These are phyloP conservation scores for Xanthoceras sorbifolium DNA, from an alignment of 345 rosid genomes.

Conservation along the genomic window DNA sequence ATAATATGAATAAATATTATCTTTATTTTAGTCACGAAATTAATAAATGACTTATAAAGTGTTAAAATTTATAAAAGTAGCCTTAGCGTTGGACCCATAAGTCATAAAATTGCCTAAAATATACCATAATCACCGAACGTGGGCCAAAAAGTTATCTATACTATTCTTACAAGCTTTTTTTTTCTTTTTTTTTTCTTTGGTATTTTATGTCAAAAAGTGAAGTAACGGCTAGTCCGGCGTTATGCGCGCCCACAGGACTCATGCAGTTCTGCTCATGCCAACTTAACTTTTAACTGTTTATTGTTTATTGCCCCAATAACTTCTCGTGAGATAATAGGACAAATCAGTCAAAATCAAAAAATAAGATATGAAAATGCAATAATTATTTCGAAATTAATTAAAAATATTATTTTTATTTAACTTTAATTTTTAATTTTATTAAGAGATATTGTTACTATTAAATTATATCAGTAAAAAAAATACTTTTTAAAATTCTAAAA, in stretches of 20 bases:
- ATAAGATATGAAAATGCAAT: no score
- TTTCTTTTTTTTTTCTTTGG: not conserved
- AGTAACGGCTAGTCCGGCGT: conserved; percentile 36
- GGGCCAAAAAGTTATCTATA: not conserved
- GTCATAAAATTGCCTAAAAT: not conserved
- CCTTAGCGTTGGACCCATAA: not conserved
- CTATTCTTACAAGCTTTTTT: not conserved
- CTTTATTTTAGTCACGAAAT: no score
- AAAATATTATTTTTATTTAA: no score
- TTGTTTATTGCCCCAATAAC: not conserved
- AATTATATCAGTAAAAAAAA: no score
- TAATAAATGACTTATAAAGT: no score
- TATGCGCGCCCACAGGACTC: conserved; percentile 17
- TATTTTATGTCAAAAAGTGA: not conserved
- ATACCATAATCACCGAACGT: not conserved
- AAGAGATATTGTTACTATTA: no score
- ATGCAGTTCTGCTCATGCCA: not conserved
- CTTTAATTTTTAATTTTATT: no score
- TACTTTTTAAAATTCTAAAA: no score
- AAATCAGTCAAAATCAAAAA: not conserved
- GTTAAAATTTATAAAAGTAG: no score
- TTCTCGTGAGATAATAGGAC: conserved; percentile 2
- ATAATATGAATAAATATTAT: no score
- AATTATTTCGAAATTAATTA: no score
- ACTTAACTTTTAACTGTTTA: not conserved